A percentile compares a stretch with the other conserved stretches of the same genome.
Conservation (phyloP, 2,329 filamentous ascomycete genomes). For the Cladosporium colombiae region DNA sequence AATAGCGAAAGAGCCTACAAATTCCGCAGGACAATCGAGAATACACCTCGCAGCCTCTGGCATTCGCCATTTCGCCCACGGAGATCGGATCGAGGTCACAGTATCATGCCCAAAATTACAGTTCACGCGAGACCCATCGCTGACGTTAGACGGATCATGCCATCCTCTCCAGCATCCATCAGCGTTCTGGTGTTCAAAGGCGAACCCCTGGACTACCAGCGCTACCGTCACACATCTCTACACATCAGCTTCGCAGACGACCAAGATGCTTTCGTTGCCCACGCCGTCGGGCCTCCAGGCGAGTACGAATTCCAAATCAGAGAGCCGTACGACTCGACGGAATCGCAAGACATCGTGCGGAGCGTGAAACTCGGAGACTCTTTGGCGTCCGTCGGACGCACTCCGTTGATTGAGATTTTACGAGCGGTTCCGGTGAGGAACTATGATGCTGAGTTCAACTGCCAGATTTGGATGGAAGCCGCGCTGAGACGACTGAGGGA, state of each 20-base stretch:
- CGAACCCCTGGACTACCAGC: slow-evolving; percentile 20
- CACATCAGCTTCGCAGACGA: slow-evolving; percentile 20
- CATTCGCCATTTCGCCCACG: too few species aligned
- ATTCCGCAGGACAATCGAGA: too few species aligned
- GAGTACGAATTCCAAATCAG: slow-evolving; percentile 18
- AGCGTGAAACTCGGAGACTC: slow-evolving; percentile 14
- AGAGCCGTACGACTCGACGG: neutral
- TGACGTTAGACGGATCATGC: neutral
- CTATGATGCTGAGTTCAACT: slow-evolving; percentile 22
- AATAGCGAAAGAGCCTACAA: too few species aligned
- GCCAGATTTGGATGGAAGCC: slow-evolving; percentile 22
- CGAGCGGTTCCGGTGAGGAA: slow-evolving; percentile 19
- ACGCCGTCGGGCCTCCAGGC: slow-evolving; percentile 15
- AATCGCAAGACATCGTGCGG: slow-evolving; percentile 1
- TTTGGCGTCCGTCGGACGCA: neutral
- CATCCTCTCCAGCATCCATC: neutral
- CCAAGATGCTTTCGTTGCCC: slow-evolving; percentile 5
- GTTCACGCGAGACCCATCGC: too few species aligned
- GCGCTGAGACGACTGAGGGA: slow-evolving; percentile 21
- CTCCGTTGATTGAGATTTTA: slow-evolving; percentile 5
- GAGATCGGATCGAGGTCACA: too few species aligned
- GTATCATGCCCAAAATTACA: too few species aligned
- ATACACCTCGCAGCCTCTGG: too few species aligned
- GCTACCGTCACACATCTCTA: slow-evolving; percentile 23
- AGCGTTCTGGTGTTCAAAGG: slow-evolving; percentile 21